These are phyloP conservation scores for Mucor lusitanicus DNA, from an alignment of 371 early-diverging fungal species.

Conservation along the genomic window DNA sequence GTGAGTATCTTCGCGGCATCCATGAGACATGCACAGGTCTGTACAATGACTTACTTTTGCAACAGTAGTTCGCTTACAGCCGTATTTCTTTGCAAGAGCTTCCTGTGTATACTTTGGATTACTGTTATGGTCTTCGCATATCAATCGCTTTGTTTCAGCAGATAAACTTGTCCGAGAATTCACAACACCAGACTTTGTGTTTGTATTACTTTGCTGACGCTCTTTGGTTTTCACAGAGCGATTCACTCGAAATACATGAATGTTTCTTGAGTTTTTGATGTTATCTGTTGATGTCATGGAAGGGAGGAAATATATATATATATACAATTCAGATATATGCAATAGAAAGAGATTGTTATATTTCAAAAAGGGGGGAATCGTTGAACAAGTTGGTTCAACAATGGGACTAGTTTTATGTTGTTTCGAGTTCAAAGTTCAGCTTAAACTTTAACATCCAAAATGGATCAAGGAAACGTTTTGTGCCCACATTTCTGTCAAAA, in stretches of 20 bases:
- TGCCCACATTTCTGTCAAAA: conserved; percentile 10
- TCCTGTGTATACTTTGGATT: conserved; percentile 24
- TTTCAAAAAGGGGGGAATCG: not conserved
- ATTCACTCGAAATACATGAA: conserved; percentile 26
- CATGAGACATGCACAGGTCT: not conserved
- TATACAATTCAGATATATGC: not conserved
- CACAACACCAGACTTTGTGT: not conserved
- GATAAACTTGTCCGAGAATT: conserved; percentile 25
- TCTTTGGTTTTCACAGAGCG: conserved; percentile 3
- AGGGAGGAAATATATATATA: not conserved
- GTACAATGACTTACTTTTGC: conserved; percentile 13
- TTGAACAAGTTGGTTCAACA: not conserved
- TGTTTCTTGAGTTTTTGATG: conserved; percentile 5
- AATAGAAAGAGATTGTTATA: not conserved
- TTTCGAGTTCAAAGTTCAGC: not conserved
- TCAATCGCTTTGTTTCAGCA: conserved; percentile 24
- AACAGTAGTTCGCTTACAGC: conserved; percentile 24
- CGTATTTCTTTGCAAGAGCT: conserved; percentile 23
- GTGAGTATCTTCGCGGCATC: not conserved
- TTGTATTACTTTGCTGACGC: not conserved
- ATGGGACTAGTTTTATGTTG: conserved; percentile 2
- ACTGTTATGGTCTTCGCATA: conserved; percentile 20
- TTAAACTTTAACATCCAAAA: conserved; percentile 11
- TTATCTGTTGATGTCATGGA: conserved; percentile 6
- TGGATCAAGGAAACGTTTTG: conserved; percentile 5